A percentile compares a stretch with the other conserved stretches of the same genome.
Conservation (phyloP, 331 rosid species). For the Malus hybrid region DNA sequence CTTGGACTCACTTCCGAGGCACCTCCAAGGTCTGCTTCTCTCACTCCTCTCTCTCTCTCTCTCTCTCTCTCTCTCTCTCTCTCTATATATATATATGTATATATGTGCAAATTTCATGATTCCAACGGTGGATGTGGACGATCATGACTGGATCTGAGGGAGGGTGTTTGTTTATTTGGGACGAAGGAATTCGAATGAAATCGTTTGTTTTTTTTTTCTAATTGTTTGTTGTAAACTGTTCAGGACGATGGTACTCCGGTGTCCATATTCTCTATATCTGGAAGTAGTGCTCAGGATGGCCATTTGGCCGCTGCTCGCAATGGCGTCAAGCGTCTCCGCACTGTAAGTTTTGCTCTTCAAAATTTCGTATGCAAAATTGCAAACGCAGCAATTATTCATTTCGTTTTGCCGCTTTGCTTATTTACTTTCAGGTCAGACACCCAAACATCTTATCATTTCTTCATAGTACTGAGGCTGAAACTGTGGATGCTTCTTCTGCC, state of each 20-base stretch:
- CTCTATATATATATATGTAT: no score
- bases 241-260: slow-evolving; percentile 96
- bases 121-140: neutral
- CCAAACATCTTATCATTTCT: slow-evolving; percentile 98
- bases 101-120: neutral
- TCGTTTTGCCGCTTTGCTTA: neutral
- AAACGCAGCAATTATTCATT: neutral
- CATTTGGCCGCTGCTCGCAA: slow-evolving; percentile 92
- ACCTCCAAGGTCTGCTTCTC: slow-evolving; percentile 54
- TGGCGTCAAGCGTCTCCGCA: slow-evolving; percentile 87
- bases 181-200: neutral
- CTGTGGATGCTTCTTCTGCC: slow-evolving; percentile 52
- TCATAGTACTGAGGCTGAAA: slow-evolving; percentile 80
- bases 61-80: neutral
- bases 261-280: slow-evolving; percentile 74
- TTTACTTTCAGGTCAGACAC: slow-evolving; percentile 79
- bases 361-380: neutral
- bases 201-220: neutral
- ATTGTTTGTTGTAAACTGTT: neutral
- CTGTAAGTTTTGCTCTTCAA: slow-evolving; percentile 27
- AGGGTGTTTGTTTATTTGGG: neutral
- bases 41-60: neutral
- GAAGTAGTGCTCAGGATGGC: slow-evolving; percentile 89
- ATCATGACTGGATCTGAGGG: neutral
- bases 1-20: slow-evolving; percentile 82